These are phyloP conservation scores for Lactarius sp. DNA, from an alignment of 768 basidiomycete genomes.

Conservation along the genomic window DNA sequence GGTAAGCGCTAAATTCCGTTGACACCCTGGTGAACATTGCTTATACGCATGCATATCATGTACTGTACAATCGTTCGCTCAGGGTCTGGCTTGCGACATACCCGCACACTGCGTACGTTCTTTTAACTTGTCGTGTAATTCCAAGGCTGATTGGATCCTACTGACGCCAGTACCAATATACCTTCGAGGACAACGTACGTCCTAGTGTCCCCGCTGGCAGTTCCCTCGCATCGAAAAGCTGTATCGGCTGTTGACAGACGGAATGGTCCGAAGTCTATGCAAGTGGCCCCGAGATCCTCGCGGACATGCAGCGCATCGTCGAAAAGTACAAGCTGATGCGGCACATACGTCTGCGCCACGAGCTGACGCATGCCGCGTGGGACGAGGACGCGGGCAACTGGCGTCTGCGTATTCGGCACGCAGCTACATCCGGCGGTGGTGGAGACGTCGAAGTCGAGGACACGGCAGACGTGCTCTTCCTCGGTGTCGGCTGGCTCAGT, in stretches of 20 bases:
- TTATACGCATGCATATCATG: background rate
- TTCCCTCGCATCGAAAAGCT: constrained; percentile 13
- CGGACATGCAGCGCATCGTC: constrained; percentile 49
- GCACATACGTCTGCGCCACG: constrained; percentile 53
- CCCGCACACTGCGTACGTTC: constrained; percentile 18
- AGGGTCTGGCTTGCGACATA: constrained; percentile 23
- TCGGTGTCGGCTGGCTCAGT: constrained; percentile 48
- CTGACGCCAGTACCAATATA: constrained; percentile 14
- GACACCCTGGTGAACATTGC: background rate
- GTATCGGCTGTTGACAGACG: constrained; percentile 1
- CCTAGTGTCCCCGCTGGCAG: background rate
- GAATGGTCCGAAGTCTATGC: constrained; percentile 24
- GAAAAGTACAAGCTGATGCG: constrained; percentile 51
- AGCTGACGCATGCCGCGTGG: constrained; percentile 13
- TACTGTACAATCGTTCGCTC: too few relatives aligned
- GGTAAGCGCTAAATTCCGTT: background rate
- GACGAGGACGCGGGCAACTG: constrained; percentile 5
- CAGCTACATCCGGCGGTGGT: background rate
- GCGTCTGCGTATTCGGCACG: constrained; percentile 11
- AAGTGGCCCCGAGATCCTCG: constrained; percentile 41
- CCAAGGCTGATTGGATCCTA: background rate
- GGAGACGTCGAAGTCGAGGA: constrained; percentile 42
- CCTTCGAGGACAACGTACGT: constrained; percentile 22
- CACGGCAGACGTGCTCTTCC: constrained; percentile 52
- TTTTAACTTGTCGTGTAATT: background rate